Evolutionary conservation across 2,329 filamentous ascomycete genomes (phyloP), one percentile per base, ranked within the genome.

Genomic region (Alternaria arborescens): DNA sequence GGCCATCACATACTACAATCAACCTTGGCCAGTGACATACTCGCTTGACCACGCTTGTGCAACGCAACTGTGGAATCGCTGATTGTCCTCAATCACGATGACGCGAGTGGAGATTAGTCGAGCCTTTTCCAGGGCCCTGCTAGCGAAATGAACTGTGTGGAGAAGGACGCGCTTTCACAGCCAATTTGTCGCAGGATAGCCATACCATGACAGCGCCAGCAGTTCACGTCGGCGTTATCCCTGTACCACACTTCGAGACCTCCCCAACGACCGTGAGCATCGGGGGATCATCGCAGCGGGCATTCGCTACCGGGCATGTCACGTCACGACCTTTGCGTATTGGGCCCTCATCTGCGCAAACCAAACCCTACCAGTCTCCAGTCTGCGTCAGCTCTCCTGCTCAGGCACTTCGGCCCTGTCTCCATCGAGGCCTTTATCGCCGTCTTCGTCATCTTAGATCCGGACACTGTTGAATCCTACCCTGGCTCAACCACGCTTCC

Each of bases 141-240:
- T 75, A 77, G 75, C 76, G 76, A 78, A 66, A 78, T 78, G 74
- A 78, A 70, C 65, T 64, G 53, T 75, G 74, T 76, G 74, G 74
- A 77, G 73, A 74, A 75, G 73, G 74, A 73, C 71, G 68, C 70
- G 67, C 63, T 55, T 58, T 64, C 58, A 70, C 68, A 67, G 72
- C 68, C 69, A 68, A 66, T 64, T 71, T 66, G 72, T 75, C 71
- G 72, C 73, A 76, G 73, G 55, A 64, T 48, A 57, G 58, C 52
- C 52, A 60, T 60, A 54, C 59, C 58, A 65, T 67, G 66, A 62
- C 66, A 61, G 62, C 67, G 62, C 61, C 61, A 65, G 62, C 62
- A 66, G 51, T 62, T 60, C 59, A 50, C 58, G 58, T 64, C 64
- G 54, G 60, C 60, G 56, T 54, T 43, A 72, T 69, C 72, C 73